phyloP scores from a whole-genome alignment of 1,284 basidiomycete species.

The Porodaedalea pini region DNA sequence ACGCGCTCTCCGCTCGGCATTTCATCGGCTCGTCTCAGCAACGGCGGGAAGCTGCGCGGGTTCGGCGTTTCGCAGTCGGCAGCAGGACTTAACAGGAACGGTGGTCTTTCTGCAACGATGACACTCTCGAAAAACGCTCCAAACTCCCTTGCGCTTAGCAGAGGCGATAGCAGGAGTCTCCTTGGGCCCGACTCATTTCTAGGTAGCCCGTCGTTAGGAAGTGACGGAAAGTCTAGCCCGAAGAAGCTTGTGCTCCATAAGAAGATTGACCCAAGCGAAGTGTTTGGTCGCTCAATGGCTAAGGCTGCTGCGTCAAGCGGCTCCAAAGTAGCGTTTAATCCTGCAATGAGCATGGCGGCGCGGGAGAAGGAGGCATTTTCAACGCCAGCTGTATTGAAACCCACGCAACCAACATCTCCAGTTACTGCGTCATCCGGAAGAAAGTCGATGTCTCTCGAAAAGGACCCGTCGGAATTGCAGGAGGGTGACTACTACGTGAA shows the following conservation, averaged over 20 bases:
- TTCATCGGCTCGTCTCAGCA: slow-evolving; percentile 54
- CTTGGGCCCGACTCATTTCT: slow-evolving; percentile 51
- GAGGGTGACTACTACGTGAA: slow-evolving; percentile 90
- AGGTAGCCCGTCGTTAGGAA: slow-evolving; percentile 52
- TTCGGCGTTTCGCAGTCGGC: slow-evolving; percentile 44
- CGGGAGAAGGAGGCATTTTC: slow-evolving; percentile 60
- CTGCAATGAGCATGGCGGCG: slow-evolving; percentile 66
- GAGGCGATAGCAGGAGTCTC: slow-evolving; percentile 40
- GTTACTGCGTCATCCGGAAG: slow-evolving; percentile 48
- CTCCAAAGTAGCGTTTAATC: slow-evolving; percentile 63
- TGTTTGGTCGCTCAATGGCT: slow-evolving; percentile 56
- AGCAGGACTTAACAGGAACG: slow-evolving; percentile 35
- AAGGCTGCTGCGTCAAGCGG: slow-evolving; percentile 32
- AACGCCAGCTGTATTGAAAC: slow-evolving; percentile 34
- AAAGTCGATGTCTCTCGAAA: slow-evolving; percentile 20
- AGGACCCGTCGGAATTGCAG: slow-evolving; percentile 42
- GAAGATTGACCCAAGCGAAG: slow-evolving; percentile 66
- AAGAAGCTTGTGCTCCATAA: slow-evolving; percentile 93
- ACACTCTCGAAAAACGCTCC: slow-evolving; percentile 52
- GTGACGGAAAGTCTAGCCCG: slow-evolving; percentile 76
- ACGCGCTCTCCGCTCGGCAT: slow-evolving; percentile 59
- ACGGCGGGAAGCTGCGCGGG: slow-evolving; percentile 65
- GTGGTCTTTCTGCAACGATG: slow-evolving; percentile 36
- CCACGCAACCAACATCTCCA: slow-evolving; percentile 28
- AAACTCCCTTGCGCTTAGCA: slow-evolving; percentile 49